phyloP scores from a whole-genome alignment of 768 basidiomycete genomes.

The Mycena filopes region DNA sequence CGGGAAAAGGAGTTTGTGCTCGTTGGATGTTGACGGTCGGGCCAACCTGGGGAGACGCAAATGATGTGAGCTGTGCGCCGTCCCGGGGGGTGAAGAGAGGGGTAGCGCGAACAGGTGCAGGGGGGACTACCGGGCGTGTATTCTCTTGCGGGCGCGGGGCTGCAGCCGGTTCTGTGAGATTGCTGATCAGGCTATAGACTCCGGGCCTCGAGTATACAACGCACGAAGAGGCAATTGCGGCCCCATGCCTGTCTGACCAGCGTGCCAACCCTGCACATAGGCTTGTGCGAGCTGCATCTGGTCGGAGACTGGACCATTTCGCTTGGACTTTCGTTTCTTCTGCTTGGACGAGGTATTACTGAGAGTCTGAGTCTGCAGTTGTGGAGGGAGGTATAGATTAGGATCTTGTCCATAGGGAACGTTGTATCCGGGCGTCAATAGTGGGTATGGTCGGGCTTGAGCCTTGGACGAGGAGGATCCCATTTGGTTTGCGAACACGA shows the following conservation, averaged over 20 bases:
- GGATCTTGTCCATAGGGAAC: constrained; percentile 29
- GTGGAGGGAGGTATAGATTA: constrained; percentile 25
- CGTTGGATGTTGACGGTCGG: constrained; percentile 3
- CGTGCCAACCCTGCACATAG: constrained; percentile 28
- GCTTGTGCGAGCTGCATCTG: constrained; percentile 23
- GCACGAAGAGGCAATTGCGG: constrained; percentile 21
- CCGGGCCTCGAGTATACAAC: neutral
- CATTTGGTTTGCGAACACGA: constrained; percentile 30
- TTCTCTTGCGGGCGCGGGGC: constrained; percentile 19
- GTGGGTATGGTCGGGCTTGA: constrained; percentile 20
- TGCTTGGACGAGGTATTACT: constrained; percentile 4
- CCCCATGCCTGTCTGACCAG: constrained; percentile 18
- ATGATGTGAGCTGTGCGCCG: constrained; percentile 24
- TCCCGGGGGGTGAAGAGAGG: constrained; percentile 27
- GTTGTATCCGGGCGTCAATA: constrained; percentile 24
- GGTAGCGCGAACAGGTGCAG: constrained; percentile 27
- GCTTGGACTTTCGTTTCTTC: constrained; percentile 24
- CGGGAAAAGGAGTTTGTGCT: constrained; percentile 20
- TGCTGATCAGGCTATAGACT: constrained; percentile 5
- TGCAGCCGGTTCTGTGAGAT: constrained; percentile 20
- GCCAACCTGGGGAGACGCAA: constrained; percentile 28
- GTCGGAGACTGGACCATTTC: constrained; percentile 14
- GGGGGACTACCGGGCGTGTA: constrained; percentile 10
- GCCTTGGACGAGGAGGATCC: constrained; percentile 30
- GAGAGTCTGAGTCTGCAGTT: constrained; percentile 10